Conservation (phyloP, 208 protist genomes). For the Crithidia expoeki region DNA sequence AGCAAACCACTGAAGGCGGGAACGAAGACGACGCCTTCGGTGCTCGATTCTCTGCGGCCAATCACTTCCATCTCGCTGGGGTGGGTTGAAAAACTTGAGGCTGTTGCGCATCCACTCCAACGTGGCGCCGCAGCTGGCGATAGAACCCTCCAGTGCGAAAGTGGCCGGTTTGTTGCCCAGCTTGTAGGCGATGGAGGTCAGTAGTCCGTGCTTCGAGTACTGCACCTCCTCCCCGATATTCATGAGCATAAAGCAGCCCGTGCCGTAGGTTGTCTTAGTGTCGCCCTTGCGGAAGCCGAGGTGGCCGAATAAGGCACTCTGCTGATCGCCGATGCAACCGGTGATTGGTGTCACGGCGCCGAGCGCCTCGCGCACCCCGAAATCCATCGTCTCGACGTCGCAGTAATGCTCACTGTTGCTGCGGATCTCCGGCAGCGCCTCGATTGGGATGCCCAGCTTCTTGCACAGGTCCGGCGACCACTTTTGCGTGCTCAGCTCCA, state of each 20-base stretch:
- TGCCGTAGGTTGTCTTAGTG: slow-evolving; percentile 98
- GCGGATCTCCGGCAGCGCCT: slow-evolving; percentile 93
- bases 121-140: slow-evolving; percentile 92
- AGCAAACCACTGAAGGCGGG: slow-evolving; percentile 98
- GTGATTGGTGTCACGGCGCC: slow-evolving; percentile 57
- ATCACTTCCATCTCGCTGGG: slow-evolving; percentile 72
- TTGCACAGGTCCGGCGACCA: slow-evolving; percentile 93
- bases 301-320: slow-evolving; percentile 96
- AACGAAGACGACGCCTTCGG: slow-evolving; percentile 95
- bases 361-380: slow-evolving; percentile 38
- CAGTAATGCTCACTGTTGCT: slow-evolving; percentile 79
- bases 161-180: slow-evolving; percentile 61
- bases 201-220: slow-evolving; percentile 91
- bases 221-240: slow-evolving; percentile 93
- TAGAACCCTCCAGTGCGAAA: slow-evolving; percentile 92
- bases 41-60: slow-evolving; percentile 51
- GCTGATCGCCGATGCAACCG: slow-evolving; percentile 97
- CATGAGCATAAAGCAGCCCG: slow-evolving; percentile 98
- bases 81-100: slow-evolving; percentile 80
- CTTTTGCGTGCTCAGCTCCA: slow-evolving; percentile 94
- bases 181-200: slow-evolving; percentile 97
- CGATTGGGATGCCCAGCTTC: slow-evolving; percentile 82
- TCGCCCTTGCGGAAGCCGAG: slow-evolving; percentile 91
- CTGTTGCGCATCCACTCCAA: slow-evolving; percentile 96
- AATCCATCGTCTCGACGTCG: slow-evolving; percentile 43